Percentiles rank a stretch among this genome's conserved stretches.
These are phyloP conservation scores for Mortierella sp. DNA, from an alignment of 371 early-diverging fungal species.

Conservation along the genomic window DNA sequence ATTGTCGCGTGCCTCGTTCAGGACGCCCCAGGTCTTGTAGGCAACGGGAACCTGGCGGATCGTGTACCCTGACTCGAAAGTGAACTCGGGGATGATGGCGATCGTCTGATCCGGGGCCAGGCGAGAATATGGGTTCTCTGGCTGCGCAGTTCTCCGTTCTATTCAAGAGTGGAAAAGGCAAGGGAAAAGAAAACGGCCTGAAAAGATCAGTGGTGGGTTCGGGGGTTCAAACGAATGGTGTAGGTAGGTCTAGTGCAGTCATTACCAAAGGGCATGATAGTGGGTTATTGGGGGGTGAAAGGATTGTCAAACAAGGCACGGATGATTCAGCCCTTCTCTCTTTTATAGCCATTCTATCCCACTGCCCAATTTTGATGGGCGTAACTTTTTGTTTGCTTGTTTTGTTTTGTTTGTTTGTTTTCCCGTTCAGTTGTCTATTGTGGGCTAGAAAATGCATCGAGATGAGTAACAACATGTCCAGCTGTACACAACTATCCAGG, in stretches of 20 bases:
- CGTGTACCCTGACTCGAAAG: constrained; percentile 78
- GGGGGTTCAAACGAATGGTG: too few relatives aligned
- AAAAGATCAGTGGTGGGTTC: background rate
- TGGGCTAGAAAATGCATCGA: too few relatives aligned
- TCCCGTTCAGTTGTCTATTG: too few relatives aligned
- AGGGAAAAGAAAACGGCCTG: background rate
- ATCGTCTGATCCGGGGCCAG: constrained; percentile 79
- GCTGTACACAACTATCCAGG: too few relatives aligned
- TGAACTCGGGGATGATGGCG: constrained; percentile 73
- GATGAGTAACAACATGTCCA: too few relatives aligned
- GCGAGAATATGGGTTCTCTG: constrained; percentile 63
- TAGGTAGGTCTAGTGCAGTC: background rate
- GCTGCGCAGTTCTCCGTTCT: constrained; percentile 34
- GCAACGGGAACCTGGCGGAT: constrained; percentile 87
- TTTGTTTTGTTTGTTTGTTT: too few relatives aligned
- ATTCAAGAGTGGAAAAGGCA: background rate
- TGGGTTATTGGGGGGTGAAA: background rate
- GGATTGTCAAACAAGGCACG: background rate
- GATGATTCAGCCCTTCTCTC: background rate
- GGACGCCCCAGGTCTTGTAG: constrained; percentile 95
- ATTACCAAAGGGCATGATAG: constrained; percentile 3
- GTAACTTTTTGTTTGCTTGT: too few relatives aligned
- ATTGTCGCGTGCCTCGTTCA: constrained; percentile 81
- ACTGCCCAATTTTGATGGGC: too few relatives aligned
- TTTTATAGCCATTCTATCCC: too few relatives aligned